These are phyloP conservation scores for Plantago major DNA, from an alignment of 257 asterid genomes.

Conservation along the genomic window DNA sequence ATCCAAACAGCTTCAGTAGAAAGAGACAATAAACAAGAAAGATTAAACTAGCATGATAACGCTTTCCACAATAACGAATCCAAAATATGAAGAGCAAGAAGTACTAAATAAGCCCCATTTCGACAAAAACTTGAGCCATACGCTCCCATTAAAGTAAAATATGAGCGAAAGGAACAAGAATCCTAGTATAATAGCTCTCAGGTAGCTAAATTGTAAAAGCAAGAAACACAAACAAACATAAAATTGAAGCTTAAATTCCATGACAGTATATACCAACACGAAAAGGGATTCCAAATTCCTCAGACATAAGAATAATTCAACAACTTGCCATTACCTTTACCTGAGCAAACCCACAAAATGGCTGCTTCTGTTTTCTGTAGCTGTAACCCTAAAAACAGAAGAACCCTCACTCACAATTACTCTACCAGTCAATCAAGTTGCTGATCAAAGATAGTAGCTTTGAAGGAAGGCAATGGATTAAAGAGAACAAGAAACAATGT, in stretches of 20 bases:
- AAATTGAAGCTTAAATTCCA: slow-evolving; percentile 10
- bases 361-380: too few species aligned
- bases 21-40: slow-evolving; percentile 26
- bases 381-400: too few species aligned
- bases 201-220: neutral
- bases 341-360: slow-evolving; percentile 14
- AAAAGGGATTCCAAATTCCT: slow-evolving; percentile 3
- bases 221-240: neutral
- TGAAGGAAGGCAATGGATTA: slow-evolving; percentile 24
- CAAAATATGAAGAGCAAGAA: slow-evolving; percentile 20
- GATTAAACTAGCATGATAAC: slow-evolving; percentile 18
- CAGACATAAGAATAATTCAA: neutral
- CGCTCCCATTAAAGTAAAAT: slow-evolving; percentile 28
- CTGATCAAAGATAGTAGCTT: slow-evolving; percentile 37
- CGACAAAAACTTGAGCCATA: slow-evolving; percentile 37
- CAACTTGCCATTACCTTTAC: slow-evolving; percentile 27
- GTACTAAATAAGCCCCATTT: slow-evolving; percentile 29
- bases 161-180: slow-evolving; percentile 22
- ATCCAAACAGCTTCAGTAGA: slow-evolving; percentile 32
- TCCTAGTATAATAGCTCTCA: slow-evolving; percentile 9
- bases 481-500: slow-evolving; percentile 24
- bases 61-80: slow-evolving; percentile 27
- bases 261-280: slow-evolving; percentile 2
- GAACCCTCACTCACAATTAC: too few species aligned
- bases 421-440: too few species aligned